phyloP scores from a whole-genome alignment of 345 rosid genomes.

The Eucalyptus pauciflora region DNA sequence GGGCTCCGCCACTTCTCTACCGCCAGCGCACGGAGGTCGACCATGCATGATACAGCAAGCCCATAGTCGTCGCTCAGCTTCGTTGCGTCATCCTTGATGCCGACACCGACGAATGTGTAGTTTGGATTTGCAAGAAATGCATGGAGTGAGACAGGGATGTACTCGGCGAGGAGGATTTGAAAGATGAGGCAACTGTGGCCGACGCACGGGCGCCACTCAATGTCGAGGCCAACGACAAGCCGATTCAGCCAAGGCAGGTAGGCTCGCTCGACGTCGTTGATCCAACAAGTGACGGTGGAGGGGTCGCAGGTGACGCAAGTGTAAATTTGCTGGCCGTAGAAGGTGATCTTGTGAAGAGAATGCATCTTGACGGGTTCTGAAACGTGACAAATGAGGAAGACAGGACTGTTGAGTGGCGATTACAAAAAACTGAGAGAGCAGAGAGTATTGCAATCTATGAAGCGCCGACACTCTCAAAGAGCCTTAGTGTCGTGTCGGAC shows the following conservation, averaged over 20 bases:
- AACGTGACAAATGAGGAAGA: too few species aligned
- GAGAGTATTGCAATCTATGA: too few species aligned
- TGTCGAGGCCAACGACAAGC: neutral
- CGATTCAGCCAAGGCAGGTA: neutral
- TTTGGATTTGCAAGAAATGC: neutral
- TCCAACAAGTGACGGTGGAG: neutral
- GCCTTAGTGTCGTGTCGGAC: too few species aligned
- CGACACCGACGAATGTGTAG: constrained; percentile 8
- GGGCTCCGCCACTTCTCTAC: neutral
- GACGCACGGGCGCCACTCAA: neutral
- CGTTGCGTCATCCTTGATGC: constrained; percentile 1
- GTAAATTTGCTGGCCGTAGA: neutral
- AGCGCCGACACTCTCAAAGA: too few species aligned
- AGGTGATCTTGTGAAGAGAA: too few species aligned
- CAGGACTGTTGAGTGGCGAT: too few species aligned
- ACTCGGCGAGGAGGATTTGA: constrained; percentile 5
- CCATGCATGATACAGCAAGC: neutral
- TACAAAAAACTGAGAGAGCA: too few species aligned
- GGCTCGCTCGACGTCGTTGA: neutral
- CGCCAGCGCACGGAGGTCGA: constrained; percentile 5
- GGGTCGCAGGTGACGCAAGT: neutral
- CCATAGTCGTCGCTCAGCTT: constrained; percentile 8
- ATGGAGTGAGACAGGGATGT: neutral
- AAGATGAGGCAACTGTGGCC: neutral
- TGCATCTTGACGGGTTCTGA: too few species aligned